Evolutionary conservation across 176 grass and related monocot genomes (phyloP).

Genomic region (Hsuehochloa calcarea): DNA sequence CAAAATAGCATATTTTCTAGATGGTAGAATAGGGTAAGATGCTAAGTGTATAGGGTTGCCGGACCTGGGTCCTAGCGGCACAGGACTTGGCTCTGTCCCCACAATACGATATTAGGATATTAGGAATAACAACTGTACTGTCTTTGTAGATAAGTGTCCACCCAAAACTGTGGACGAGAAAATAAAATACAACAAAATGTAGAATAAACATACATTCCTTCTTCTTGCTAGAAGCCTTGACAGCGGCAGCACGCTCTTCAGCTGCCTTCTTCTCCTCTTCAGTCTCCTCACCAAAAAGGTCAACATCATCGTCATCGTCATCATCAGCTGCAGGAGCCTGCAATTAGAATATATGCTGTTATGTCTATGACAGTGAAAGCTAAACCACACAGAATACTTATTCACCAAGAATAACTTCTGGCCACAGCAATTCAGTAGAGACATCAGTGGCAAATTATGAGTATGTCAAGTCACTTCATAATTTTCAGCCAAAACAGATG

Average conservation of each 20-base stretch:
- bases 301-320: constrained; percentile 64
- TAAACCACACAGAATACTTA: background rate
- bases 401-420: background rate
- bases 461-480: background rate
- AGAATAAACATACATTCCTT: constrained; percentile 63
- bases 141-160: background rate
- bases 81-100: no score
- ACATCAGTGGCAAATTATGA: background rate
- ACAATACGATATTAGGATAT: background rate
- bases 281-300: constrained; percentile 89
- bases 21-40: no score
- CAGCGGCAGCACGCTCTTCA: constrained; percentile 59
- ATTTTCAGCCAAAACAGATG: background rate
- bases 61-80: no score
- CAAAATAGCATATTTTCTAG: no score
- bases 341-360: background rate
- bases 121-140: background rate
- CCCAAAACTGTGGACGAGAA: background rate
- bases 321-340: constrained; percentile 63
- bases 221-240: constrained; percentile 82
- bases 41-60: no score
- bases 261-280: constrained; percentile 91
- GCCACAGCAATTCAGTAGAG: background rate
- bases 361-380: background rate
- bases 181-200: background rate